Conservation (phyloP, 73 alveolate genomes). For the Paramecium bursaria region DNA sequence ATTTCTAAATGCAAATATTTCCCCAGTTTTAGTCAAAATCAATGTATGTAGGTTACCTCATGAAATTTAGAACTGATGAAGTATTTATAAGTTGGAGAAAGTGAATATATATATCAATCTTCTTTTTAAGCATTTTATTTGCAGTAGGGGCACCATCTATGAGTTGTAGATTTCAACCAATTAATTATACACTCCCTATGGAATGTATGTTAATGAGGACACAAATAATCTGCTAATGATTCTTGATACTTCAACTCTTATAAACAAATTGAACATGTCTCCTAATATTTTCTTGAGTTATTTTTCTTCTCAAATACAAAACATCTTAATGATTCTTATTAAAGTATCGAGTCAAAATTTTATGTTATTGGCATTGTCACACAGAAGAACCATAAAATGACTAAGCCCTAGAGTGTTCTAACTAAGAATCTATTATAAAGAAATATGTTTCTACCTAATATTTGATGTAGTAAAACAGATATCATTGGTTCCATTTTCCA, state of each 20-base stretch:
- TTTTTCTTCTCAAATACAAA: no score
- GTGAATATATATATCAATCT: not conserved
- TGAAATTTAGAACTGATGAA: conserved; percentile 96
- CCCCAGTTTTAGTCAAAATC: not conserved
- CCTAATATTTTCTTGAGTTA: no score
- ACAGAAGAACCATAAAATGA: no score
- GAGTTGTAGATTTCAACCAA: not conserved
- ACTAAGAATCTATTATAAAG: no score
- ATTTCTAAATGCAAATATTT: conserved; percentile 32
- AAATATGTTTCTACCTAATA: no score
- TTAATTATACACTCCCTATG: not conserved
- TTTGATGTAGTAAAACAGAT: no score
- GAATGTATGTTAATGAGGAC: not conserved
- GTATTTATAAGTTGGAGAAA: conserved; percentile 94
- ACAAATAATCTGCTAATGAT: not conserved
- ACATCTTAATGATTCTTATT: no score
- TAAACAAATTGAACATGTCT: not conserved
- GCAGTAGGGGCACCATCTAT: not conserved
- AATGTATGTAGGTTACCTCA: conserved; percentile 44
- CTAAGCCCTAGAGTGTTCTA: no score
- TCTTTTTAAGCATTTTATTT: not conserved
- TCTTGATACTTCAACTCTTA: not conserved
- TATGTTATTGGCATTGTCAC: no score
- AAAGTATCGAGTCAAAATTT: no score
- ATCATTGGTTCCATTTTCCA: no score